Evolutionary conservation across 2,329 filamentous ascomycete genomes (phyloP).

Genomic region (Aspergillus amoenus): DNA sequence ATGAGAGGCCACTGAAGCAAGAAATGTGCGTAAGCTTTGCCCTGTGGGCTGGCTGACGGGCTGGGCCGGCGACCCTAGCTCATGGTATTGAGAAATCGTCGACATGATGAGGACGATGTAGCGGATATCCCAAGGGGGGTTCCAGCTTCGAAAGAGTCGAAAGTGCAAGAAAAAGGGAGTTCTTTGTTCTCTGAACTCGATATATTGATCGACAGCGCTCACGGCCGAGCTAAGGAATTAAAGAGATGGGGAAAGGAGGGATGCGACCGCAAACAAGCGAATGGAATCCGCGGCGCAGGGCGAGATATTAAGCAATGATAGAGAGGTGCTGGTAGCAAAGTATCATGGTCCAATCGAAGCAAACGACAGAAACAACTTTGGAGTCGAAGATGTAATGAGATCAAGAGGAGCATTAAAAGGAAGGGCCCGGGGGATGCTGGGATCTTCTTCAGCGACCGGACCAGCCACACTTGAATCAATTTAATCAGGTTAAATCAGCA

Average conservation of each 20-base stretch:
- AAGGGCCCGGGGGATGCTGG: not conserved
- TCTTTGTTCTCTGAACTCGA: not conserved
- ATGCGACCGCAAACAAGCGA: conserved; percentile 3
- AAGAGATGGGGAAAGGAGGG: not conserved
- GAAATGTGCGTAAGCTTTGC: conserved; percentile 23
- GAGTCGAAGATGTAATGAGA: not conserved
- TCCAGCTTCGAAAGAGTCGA: not conserved
- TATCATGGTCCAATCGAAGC: not conserved
- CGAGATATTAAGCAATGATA: not conserved
- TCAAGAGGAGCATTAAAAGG: not conserved
- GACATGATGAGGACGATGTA: not conserved
- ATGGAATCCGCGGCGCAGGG: not conserved
- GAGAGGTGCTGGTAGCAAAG: not conserved
- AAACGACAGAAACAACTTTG: not conserved
- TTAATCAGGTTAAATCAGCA: not conserved
- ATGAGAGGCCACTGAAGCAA: conserved; percentile 27
- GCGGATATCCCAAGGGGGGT: not conserved
- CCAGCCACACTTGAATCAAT: conserved; percentile 2
- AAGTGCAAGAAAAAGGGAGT: not conserved
- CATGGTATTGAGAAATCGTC: conserved; percentile 13
- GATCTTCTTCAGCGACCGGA: conserved; percentile 5
- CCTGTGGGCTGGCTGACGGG: conserved; percentile 5
- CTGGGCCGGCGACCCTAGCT: conserved; percentile 14
- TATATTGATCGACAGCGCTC: not conserved
- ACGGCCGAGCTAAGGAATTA: not conserved